phyloP scores from a whole-genome alignment of 2,329 filamentous ascomycete species.

The Hypoxylon sp. region DNA sequence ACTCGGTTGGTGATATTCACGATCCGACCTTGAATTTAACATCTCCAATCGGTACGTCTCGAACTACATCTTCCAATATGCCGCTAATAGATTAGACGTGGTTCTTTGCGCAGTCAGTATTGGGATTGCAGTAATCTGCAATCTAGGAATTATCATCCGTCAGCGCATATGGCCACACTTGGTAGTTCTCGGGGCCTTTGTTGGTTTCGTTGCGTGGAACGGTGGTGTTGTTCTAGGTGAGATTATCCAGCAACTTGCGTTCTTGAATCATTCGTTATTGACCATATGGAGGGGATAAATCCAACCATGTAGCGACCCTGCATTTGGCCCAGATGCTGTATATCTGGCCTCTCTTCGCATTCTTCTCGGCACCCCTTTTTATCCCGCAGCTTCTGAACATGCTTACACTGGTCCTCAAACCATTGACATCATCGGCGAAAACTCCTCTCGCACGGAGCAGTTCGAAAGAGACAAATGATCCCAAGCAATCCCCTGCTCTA shows the following conservation, averaged over 20 bases:
- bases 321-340: slow-evolving; percentile 96
- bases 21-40: slow-evolving; percentile 65
- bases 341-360: slow-evolving; percentile 89
- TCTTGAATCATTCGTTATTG: slow-evolving; percentile 43
- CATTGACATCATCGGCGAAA: slow-evolving; percentile 6
- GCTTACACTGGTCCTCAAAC: slow-evolving; percentile 37
- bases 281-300: slow-evolving; percentile 80
- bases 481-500: slow-evolving; percentile 31
- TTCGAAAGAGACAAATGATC: background rate
- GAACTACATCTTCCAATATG: background rate
- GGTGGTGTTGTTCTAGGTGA: slow-evolving; percentile 89
- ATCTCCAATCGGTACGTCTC: slow-evolving; percentile 65
- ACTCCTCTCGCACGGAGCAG: background rate
- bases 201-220: slow-evolving; percentile 85
- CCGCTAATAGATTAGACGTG: slow-evolving; percentile 61
- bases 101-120: slow-evolving; percentile 74
- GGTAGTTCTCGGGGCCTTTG: slow-evolving; percentile 76
- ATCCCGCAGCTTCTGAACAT: slow-evolving; percentile 65
- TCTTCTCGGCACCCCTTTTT: slow-evolving; percentile 89
- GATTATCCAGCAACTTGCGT: slow-evolving; percentile 31
- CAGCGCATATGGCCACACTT: slow-evolving; percentile 71
- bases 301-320: slow-evolving; percentile 90
- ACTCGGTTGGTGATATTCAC: slow-evolving; percentile 67
- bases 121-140: slow-evolving; percentile 67
- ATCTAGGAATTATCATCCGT: slow-evolving; percentile 62